Evolutionary conservation across 116 monocot species (phyloP).

Genomic region (Phalaenopsis hybrid): DNA sequence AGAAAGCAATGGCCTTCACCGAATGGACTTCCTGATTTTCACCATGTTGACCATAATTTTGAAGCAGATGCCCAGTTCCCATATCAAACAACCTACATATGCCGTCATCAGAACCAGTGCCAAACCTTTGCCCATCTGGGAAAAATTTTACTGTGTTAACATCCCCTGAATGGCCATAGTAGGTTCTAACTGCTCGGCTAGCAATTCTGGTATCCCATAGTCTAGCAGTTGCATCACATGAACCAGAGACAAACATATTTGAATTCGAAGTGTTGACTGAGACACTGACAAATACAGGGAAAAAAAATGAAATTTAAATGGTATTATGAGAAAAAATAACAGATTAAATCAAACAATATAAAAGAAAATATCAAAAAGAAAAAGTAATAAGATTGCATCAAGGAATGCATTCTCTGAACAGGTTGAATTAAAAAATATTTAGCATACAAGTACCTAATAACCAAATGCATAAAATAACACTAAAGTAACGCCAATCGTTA

Average conservation of each 20-base stretch:
- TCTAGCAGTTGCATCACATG: slow-evolving; percentile 82
- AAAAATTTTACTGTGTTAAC: slow-evolving; percentile 93
- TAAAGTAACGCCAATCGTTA: background rate
- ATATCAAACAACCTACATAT: slow-evolving; percentile 85
- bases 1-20: slow-evolving; percentile 90
- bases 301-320: background rate
- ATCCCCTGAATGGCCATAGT: slow-evolving; percentile 74
- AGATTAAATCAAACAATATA: background rate
- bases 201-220: slow-evolving; percentile 90
- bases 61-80: slow-evolving; percentile 96
- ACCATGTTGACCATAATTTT: slow-evolving; percentile 52
- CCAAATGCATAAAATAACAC: background rate
- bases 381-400: background rate
- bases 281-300: slow-evolving; percentile 40
- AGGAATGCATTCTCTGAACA: background rate
- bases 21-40: slow-evolving; percentile 41
- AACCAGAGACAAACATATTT: slow-evolving; percentile 95
- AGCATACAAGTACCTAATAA: background rate
- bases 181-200: slow-evolving; percentile 80
- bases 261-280: slow-evolving; percentile 74
- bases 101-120: slow-evolving; percentile 96
- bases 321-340: background rate
- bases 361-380: no score
- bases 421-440: background rate
- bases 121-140: slow-evolving; percentile 92